phyloP scores from a whole-genome alignment of 768 basidiomycete genomes.

The Pulveroboletus ravenelii region DNA sequence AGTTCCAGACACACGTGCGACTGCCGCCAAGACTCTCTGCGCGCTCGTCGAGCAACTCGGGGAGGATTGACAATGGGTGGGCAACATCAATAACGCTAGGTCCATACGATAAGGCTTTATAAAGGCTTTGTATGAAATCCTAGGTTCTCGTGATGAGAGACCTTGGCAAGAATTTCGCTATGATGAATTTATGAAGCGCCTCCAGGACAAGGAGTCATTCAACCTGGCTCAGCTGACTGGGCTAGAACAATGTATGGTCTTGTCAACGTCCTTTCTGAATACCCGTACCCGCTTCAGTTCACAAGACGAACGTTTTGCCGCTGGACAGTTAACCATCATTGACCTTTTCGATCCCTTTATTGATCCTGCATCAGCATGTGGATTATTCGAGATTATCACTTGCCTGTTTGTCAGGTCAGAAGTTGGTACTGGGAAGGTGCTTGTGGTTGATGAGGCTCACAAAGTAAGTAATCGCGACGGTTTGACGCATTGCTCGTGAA shows the following conservation, averaged over 20 bases:
- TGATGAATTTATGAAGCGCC: constrained; percentile 40
- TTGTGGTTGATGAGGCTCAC: constrained; percentile 73
- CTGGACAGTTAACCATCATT: constrained; percentile 60
- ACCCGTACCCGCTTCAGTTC: constrained; percentile 3
- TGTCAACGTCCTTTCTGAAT: constrained; percentile 57
- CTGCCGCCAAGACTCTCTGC: constrained; percentile 94
- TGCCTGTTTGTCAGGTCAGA: constrained; percentile 60
- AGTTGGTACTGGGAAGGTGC: constrained; percentile 59
- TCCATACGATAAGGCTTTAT: too few species aligned
- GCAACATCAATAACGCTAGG: too few species aligned
- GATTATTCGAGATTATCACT: constrained; percentile 64
- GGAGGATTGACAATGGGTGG: too few species aligned
- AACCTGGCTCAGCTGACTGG: constrained; percentile 52
- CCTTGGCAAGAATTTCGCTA: constrained; percentile 31
- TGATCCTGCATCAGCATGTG: constrained; percentile 61
- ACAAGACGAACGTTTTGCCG: constrained; percentile 39
- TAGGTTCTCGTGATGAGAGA: too few species aligned
- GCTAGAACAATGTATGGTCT: constrained; percentile 58
- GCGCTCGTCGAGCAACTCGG: constrained; percentile 96
- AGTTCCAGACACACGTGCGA: constrained; percentile 95
- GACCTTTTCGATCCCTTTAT: constrained; percentile 74
- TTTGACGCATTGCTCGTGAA: not conserved
- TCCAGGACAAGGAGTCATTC: constrained; percentile 45
- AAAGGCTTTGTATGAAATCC: too few species aligned
- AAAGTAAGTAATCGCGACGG: constrained; percentile 40